Percentiles rank a stretch among this genome's conserved stretches.
These are phyloP conservation scores for Edaphochlamys debaryana DNA, from an alignment of 139 green algal genomes.

Conservation along the genomic window DNA sequence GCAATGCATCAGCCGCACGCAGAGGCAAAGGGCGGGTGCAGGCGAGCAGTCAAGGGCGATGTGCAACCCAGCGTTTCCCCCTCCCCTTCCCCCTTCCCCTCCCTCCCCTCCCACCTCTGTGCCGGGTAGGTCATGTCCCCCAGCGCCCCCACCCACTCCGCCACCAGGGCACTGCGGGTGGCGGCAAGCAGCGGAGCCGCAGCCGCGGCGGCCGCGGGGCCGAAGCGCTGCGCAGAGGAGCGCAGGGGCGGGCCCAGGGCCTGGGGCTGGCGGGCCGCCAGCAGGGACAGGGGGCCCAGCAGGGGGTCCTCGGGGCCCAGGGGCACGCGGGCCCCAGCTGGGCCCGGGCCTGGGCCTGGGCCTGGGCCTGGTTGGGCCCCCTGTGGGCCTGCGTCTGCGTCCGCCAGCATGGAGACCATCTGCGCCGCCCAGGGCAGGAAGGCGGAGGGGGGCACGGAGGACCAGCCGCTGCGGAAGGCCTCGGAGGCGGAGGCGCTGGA, in stretches of 20 bases:
- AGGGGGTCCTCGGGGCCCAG: background rate
- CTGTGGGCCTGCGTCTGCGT: too few relatives aligned
- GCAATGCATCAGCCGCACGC: too few relatives aligned
- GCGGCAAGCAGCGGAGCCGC: slow-evolving; percentile 26
- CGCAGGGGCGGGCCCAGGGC: slow-evolving; percentile 17
- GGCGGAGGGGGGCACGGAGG: background rate
- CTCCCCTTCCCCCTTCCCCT: background rate
- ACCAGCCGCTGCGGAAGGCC: slow-evolving; percentile 14
- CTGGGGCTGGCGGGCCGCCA: background rate
- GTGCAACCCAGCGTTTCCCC: too few relatives aligned
- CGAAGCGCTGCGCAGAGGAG: background rate
- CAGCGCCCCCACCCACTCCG: slow-evolving; percentile 19
- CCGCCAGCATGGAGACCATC: slow-evolving; percentile 19
- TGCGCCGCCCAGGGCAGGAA: slow-evolving; percentile 36
- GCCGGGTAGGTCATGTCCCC: slow-evolving; percentile 24
- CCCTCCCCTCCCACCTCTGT: background rate
- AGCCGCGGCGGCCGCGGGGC: background rate
- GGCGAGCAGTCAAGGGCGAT: too few relatives aligned
- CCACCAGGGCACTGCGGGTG: slow-evolving; percentile 16
- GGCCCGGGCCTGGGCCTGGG: background rate
- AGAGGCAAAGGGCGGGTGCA: background rate
- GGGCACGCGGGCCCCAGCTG: background rate
- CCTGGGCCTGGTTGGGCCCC: too few relatives aligned
- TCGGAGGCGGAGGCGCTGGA: slow-evolving; percentile 1
- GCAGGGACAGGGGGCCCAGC: slow-evolving; percentile 5